Conservation (phyloP, 148 eudicot genomes). For the Fallopia convolvulus region DNA sequence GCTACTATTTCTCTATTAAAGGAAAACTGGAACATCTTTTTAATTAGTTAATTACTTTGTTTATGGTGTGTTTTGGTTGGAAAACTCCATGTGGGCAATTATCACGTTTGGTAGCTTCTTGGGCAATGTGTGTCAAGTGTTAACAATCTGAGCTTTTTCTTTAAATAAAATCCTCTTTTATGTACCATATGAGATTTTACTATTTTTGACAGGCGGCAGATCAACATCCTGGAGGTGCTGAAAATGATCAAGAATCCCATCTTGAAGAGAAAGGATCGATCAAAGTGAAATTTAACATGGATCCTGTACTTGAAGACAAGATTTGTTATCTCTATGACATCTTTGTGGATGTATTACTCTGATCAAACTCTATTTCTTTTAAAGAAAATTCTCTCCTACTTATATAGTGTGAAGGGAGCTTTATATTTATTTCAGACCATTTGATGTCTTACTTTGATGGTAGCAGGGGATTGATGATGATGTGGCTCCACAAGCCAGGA, state of each 20-base stretch:
- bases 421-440: conserved; percentile 8
- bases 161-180: neutral
- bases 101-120: neutral
- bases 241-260: conserved; percentile 57
- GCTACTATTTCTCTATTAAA: neutral
- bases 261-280: conserved; percentile 39
- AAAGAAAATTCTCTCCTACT: neutral
- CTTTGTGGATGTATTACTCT: conserved; percentile 59
- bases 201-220: conserved; percentile 39
- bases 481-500: conserved; percentile 84
- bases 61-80: neutral
- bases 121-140: neutral
- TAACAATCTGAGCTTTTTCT: neutral
- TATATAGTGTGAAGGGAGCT: neutral
- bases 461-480: conserved; percentile 88
- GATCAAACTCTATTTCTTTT: neutral
- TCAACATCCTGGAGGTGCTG: conserved; percentile 55
- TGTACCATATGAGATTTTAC: neutral
- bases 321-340: conserved; percentile 94
- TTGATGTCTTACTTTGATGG: conserved; percentile 13
- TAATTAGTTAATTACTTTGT: neutral
- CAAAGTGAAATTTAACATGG: conserved; percentile 59
- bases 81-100: neutral
- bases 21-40: neutral
- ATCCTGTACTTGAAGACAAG: conserved; percentile 75